Conservation (phyloP, 192 early-diverging fungal species). For the Ambispora gerdemannii region DNA sequence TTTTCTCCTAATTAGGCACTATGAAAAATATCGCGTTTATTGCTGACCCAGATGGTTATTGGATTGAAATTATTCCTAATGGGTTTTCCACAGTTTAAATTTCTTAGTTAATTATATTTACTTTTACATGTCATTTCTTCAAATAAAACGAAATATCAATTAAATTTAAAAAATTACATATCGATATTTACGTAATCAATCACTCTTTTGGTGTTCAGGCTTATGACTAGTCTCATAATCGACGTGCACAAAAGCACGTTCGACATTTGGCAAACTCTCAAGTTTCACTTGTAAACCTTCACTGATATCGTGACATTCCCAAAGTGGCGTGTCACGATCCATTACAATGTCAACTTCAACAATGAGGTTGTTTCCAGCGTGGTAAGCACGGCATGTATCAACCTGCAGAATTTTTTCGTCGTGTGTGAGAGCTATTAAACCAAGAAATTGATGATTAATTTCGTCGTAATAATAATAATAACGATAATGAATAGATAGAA, state of each 20-base stretch:
- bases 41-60: conserved; percentile 82
- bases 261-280: conserved; percentile 80
- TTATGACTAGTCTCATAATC: conserved; percentile 89
- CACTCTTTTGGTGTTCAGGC: conserved; percentile 64
- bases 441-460: conserved; percentile 5
- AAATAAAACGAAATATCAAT: neutral
- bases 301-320: conserved; percentile 88
- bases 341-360: conserved; percentile 97
- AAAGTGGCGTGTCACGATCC: conserved; percentile 74
- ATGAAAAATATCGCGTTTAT: conserved; percentile 87
- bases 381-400: conserved; percentile 81
- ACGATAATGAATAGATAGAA: neutral
- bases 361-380: conserved; percentile 83
- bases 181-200: no score
- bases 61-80: conserved; percentile 58
- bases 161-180: no score
- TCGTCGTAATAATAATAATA: no score
- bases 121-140: neutral
- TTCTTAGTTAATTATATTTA: no score
- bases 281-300: conserved; percentile 84
- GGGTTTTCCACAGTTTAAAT: conserved; percentile 7
- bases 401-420: conserved; percentile 65
- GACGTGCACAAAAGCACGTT: conserved; percentile 90
- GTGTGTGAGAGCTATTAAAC: conserved; percentile 62
- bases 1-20: conserved; percentile 26